Evolutionary conservation across 129 eudicot species (phyloP), one percentile per base, ranked within the genome.

Genomic region (Centaurea solstitialis): DNA sequence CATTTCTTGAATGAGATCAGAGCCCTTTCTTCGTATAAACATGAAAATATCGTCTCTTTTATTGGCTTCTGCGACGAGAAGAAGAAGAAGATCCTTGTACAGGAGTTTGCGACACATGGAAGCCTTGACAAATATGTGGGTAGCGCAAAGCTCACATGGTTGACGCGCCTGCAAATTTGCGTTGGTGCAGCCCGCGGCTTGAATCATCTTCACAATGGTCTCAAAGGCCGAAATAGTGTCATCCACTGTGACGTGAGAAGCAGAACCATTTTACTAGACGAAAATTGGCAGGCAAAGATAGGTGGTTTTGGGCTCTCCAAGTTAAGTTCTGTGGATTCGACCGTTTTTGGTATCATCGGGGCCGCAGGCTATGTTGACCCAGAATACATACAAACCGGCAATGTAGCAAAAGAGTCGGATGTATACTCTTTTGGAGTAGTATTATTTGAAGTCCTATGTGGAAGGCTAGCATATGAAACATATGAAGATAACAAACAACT

Each of bases 341-440:
- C 13, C 37, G 0, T 28, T 65, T 69, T 69, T 18, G 69, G 37
- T 50, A 50, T 53, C 2, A 4, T 53, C 17, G 64, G 64, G 8
- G 22, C 64, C 15, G 0, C 0, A 26, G 3, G 68, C 30, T 26
- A 26, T 26, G 30, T 26, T 26, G 30, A 26, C 30, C 30, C 30
- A 26, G 30, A 26, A 26, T 26, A 26, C 30, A 26, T 26, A 26
- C 30, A 26, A 26, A 26, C 30, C 30, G 30, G 30, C 30, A 26
- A 26, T 26, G 30, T 26, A 26, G 30, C 76, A 21, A 62, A 21
- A 64, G 80, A 76, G 7, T 37, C 72, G 3, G 80, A 76, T 62
- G 72, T 77, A 3, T 79, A 79, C 83, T 57, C 83, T 12, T 79
- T 70, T 37, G 77, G 83, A 77, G 78, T 70, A 62, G 83, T 71